Conservation (phyloP, 2,329 filamentous ascomycete genomes). For the Pezicula carpinea region DNA sequence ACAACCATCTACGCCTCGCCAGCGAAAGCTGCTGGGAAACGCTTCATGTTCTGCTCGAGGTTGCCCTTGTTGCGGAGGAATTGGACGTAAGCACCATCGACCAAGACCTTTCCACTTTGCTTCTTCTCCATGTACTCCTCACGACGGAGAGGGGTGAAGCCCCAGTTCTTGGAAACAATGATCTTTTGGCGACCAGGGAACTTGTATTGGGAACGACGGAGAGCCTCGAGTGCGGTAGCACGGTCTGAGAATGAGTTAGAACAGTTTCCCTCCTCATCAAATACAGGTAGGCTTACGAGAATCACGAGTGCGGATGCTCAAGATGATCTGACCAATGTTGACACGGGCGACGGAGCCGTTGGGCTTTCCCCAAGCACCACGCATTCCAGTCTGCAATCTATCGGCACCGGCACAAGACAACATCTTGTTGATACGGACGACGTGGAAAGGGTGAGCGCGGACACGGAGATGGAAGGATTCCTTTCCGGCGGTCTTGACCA, state of each 20-base stretch:
- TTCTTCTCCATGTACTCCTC: constrained; percentile 98
- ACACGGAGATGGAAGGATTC: constrained; percentile 71
- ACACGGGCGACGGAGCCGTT: constrained; percentile 98
- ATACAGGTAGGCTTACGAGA: constrained; percentile 54
- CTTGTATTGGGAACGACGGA: constrained; percentile 99
- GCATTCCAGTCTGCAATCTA: constrained; percentile 99
- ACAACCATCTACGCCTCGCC: constrained; percentile 29
- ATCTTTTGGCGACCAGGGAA: constrained; percentile 99
- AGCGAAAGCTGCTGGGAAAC: constrained; percentile 88
- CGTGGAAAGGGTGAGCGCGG: constrained; percentile 98
- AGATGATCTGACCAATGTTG: constrained; percentile 99
- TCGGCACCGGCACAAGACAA: constrained; percentile 99
- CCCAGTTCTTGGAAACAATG: constrained; percentile 99
- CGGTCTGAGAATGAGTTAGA: constrained; percentile 56
- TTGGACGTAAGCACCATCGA: constrained; percentile 99
- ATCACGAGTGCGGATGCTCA: constrained; percentile 96
- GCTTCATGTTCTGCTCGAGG: constrained; percentile 81
- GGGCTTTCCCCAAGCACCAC: constrained; percentile 99
- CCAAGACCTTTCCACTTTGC: constrained; percentile 87
- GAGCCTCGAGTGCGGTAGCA: constrained; percentile 91
- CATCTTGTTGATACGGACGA: constrained; percentile 99
- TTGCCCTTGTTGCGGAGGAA: constrained; percentile 94
- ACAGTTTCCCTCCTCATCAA: not conserved
- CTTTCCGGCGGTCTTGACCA: constrained; percentile 69
- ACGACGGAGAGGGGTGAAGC: constrained; percentile 96